Conservation (phyloP, 2,329 filamentous ascomycete species). For the Beauveria bassiana region DNA sequence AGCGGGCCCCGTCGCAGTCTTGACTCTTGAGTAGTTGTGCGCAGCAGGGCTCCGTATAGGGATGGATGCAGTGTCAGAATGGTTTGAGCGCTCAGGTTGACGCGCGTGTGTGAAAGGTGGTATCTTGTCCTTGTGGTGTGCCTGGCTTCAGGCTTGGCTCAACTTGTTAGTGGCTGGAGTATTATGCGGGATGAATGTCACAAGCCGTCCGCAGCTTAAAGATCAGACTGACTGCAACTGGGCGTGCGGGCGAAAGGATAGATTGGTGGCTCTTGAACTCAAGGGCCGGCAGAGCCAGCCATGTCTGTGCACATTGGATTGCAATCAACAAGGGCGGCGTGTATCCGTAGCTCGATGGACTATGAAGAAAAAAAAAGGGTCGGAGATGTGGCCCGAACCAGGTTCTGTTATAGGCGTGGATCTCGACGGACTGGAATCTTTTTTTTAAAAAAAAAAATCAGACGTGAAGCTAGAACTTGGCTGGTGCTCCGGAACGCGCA, state of each 20-base stretch:
- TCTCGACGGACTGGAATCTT: neutral
- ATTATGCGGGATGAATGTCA: constrained; percentile 9
- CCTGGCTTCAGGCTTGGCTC: neutral
- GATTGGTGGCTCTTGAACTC: neutral
- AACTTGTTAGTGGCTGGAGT: neutral
- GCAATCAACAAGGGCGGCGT: neutral
- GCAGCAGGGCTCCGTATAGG: neutral
- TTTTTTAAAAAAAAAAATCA: neutral
- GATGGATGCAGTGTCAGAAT: constrained; percentile 9
- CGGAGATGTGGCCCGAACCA: constrained; percentile 2
- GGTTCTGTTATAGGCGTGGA: neutral
- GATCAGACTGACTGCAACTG: constrained; percentile 4
- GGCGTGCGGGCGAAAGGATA: constrained; percentile 2
- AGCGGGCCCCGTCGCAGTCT: neutral
- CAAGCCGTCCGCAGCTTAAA: constrained; percentile 6
- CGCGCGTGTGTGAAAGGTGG: constrained; percentile 2
- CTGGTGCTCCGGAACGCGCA: neutral
- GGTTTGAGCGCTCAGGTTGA: constrained; percentile 8
- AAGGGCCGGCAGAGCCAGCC: neutral
- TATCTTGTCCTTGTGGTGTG: neutral
- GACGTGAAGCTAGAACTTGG: neutral
- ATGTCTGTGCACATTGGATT: constrained; percentile 2
- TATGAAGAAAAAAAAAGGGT: neutral
- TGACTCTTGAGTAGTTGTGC: neutral
- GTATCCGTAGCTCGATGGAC: neutral